Conservation (phyloP, 495 filamentous ascomycete species). For the Elaphomyces granulatus region DNA sequence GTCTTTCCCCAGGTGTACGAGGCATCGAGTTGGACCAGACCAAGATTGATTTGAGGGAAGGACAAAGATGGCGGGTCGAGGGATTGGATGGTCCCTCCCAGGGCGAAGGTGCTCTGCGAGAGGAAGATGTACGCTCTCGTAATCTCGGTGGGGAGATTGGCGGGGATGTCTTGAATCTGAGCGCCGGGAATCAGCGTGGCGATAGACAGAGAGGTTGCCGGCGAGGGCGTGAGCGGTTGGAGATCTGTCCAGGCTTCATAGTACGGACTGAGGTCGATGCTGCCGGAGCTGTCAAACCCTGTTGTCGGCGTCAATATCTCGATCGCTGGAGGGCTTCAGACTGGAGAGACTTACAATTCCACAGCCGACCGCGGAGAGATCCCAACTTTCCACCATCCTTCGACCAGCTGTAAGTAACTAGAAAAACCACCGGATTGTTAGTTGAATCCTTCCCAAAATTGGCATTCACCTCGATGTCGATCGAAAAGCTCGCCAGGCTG, state of each 20-base stretch:
- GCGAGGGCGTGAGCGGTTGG: background rate
- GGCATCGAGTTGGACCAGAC: slow-evolving; percentile 3
- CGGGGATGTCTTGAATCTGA: slow-evolving; percentile 1
- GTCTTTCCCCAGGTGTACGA: slow-evolving; percentile 3
- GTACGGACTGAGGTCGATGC: background rate
- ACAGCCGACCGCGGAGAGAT: background rate
- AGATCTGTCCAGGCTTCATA: background rate
- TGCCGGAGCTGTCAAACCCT: background rate
- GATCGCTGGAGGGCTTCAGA: too few species aligned
- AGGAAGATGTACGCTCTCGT: slow-evolving; percentile 4
- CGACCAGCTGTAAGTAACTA: background rate
- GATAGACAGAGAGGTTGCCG: background rate
- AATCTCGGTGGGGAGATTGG: slow-evolving; percentile 7
- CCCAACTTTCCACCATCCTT: background rate
- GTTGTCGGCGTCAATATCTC: background rate
- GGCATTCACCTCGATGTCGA: background rate
- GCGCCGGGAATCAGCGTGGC: background rate
- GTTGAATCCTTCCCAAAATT: background rate
- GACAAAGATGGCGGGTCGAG: too few species aligned
- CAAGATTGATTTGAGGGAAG: slow-evolving; percentile 7
- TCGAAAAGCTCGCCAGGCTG: background rate
- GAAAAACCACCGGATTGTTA: background rate
- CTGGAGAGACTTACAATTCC: background rate
- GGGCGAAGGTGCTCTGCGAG: background rate
- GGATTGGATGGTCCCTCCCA: slow-evolving; percentile 3